phyloP scores from a whole-genome alignment of 2,329 filamentous ascomycete genomes.

The Penicillium sp. region DNA sequence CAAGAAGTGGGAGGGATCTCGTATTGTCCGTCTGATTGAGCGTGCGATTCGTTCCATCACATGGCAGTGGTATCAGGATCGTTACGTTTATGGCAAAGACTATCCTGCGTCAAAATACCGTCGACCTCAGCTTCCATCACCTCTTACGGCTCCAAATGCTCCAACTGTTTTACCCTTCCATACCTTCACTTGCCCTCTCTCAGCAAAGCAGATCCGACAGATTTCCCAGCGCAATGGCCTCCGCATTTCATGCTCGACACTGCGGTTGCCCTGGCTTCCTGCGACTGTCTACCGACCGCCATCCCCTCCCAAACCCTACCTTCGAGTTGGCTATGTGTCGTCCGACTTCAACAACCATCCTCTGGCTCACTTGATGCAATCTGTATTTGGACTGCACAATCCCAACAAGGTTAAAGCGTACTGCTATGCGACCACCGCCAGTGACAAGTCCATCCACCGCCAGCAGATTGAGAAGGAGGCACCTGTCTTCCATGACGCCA shows the following conservation, averaged over 20 bases:
- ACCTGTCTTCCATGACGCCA: slow-evolving; percentile 87
- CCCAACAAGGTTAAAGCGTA: slow-evolving; percentile 73
- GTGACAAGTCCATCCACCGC: slow-evolving; percentile 85
- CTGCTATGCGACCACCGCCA: slow-evolving; percentile 93
- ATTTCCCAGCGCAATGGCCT: slow-evolving; percentile 95
- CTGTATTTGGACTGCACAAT: slow-evolving; percentile 91
- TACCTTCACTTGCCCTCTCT: slow-evolving; percentile 93
- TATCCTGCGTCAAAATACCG: slow-evolving; percentile 63
- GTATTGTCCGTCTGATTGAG: slow-evolving; percentile 80
- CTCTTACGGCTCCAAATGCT: slow-evolving; percentile 77
- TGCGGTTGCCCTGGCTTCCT: slow-evolving; percentile 85
- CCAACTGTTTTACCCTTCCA: slow-evolving; percentile 97
- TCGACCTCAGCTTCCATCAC: slow-evolving; percentile 71
- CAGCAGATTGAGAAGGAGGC: slow-evolving; percentile 92
- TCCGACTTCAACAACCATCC: slow-evolving; percentile 99
- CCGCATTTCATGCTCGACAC: slow-evolving; percentile 86
- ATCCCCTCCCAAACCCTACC: slow-evolving; percentile 72
- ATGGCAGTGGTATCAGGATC: slow-evolving; percentile 87
- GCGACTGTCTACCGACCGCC: slow-evolving; percentile 81
- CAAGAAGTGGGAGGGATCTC: slow-evolving; percentile 83
- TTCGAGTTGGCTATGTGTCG: slow-evolving; percentile 95
- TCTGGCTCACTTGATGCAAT: slow-evolving; percentile 96
- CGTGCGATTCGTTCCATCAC: slow-evolving; percentile 74
- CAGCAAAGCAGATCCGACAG: slow-evolving; percentile 84
- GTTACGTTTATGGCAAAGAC: slow-evolving; percentile 64